phyloP scores from a whole-genome alignment of 164 flowering plant genomes.

The Houttuynia cordata region DNA sequence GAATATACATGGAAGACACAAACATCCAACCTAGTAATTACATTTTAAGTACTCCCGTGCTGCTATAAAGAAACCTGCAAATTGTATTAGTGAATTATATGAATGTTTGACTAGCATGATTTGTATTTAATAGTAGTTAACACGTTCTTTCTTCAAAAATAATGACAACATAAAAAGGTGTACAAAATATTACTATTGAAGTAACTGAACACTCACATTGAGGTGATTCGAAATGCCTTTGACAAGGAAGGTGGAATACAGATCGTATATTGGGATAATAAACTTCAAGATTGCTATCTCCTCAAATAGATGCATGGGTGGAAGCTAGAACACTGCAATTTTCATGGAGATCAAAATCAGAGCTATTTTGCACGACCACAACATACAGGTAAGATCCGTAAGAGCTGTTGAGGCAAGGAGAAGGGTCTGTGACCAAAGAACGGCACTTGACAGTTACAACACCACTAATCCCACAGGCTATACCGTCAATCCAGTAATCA shows the following conservation, averaged over 20 bases:
- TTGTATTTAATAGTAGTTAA: neutral
- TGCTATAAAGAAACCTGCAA: neutral
- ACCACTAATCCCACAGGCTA: neutral
- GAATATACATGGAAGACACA: neutral
- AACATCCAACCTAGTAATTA: neutral
- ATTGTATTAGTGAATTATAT: neutral
- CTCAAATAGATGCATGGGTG: neutral
- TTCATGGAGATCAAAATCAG: neutral
- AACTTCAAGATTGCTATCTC: neutral
- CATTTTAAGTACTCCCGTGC: too few species aligned
- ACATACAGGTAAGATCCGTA: neutral
- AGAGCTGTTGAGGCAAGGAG: constrained; percentile 4
- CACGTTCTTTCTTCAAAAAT: neutral
- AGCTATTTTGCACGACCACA: neutral
- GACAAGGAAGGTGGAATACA: neutral
- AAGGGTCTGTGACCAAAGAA: neutral
- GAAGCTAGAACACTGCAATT: neutral
- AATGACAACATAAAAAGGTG: neutral
- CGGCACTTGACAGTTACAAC: neutral
- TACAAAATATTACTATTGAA: too few species aligned
- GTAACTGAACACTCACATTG: neutral
- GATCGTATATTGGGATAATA: neutral
- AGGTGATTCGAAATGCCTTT: neutral
- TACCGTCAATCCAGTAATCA: too few species aligned
- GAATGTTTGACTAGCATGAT: neutral